A percentile compares a stretch with the other conserved stretches of the same genome.
Evolutionary conservation across 2,329 filamentous ascomycete genomes (phyloP).

Genomic region (Pseudohalonectria lignicola): DNA sequence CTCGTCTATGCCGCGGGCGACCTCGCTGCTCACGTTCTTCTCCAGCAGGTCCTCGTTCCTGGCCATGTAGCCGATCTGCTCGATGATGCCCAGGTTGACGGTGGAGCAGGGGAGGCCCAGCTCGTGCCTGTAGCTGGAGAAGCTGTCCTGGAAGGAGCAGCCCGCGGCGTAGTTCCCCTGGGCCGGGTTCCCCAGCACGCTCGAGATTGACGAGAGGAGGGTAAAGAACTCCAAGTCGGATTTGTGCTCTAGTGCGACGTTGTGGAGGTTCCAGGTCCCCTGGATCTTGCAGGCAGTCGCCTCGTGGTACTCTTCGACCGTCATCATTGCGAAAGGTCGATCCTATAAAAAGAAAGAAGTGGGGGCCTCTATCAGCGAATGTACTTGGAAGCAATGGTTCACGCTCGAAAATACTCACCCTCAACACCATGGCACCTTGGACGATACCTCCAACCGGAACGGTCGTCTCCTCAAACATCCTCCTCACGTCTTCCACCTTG

Average conservation of each 20-base stretch:
- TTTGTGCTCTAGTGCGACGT: no score
- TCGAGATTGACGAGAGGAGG: neutral
- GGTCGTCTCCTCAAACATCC: constrained; percentile 9
- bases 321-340: constrained; percentile 13
- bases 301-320: constrained; percentile 15
- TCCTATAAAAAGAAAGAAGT: constrained; percentile 5
- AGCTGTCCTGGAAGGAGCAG: constrained; percentile 18
- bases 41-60: constrained; percentile 2
- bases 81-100: constrained; percentile 20
- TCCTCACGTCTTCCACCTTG: constrained; percentile 1
- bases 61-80: constrained; percentile 5
- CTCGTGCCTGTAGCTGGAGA: constrained; percentile 15
- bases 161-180: constrained; percentile 21
- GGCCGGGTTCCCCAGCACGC: constrained; percentile 6
- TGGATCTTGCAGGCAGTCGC: constrained; percentile 28
- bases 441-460: constrained; percentile 12
- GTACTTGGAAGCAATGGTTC: neutral
- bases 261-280: constrained; percentile 26
- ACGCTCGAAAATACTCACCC: neutral
- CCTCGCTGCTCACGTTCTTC: no score
- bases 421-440: constrained; percentile 13
- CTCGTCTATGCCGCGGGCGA: constrained; percentile 7
- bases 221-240: constrained; percentile 10
- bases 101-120: constrained; percentile 16
- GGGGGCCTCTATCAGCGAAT: neutral